These are phyloP conservation scores for Fraxinus anomala DNA, from an alignment of 257 asterid species.

Conservation along the genomic window DNA sequence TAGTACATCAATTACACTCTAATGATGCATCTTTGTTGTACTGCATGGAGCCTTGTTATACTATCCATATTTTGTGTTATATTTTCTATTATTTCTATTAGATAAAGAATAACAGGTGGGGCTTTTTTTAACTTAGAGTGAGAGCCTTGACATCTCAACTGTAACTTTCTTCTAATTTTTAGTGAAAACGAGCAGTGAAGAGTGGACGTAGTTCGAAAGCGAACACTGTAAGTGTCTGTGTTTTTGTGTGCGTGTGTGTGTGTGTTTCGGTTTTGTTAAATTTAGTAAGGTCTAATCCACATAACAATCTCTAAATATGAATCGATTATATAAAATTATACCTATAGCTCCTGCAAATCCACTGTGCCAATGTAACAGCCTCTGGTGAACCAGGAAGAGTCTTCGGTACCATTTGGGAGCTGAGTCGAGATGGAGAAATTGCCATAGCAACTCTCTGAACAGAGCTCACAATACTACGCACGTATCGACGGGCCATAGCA, in stretches of 20 bases:
- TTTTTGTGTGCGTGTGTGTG: too few species aligned
- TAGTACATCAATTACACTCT: background rate
- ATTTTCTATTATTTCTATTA: background rate
- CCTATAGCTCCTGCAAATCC: constrained; percentile 91
- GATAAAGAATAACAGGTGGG: too few species aligned
- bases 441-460: constrained; percentile 92
- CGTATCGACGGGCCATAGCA: constrained; percentile 90
- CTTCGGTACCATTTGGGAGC: constrained; percentile 62
- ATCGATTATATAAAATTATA: constrained; percentile 16
- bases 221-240: background rate
- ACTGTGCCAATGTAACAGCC: constrained; percentile 67
- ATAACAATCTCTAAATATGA: background rate
- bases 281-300: background rate
- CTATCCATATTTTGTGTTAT: background rate
- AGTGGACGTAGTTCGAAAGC: background rate
- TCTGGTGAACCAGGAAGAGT: constrained; percentile 73
- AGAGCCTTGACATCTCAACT: background rate
- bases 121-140: too few species aligned
- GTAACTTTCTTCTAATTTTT: background rate
- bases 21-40: background rate
- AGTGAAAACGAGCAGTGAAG: background rate
- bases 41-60: background rate
- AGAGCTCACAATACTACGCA: constrained; percentile 77
- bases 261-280: too few species aligned
- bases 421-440: constrained; percentile 68